phyloP scores from a whole-genome alignment of 257 asterid genomes.

The Solanum tarapatanum region DNA sequence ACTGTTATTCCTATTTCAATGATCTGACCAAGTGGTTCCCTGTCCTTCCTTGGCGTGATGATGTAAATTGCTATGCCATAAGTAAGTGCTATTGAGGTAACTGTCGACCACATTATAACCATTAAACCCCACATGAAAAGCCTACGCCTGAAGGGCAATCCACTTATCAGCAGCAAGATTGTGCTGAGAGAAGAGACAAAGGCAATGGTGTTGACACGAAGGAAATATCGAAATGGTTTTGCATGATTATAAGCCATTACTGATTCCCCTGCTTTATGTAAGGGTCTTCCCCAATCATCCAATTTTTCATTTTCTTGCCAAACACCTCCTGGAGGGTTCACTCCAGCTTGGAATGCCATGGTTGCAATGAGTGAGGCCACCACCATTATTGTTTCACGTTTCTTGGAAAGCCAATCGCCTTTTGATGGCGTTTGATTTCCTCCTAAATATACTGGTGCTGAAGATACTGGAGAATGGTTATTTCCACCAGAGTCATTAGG shows the following conservation, averaged over 20 bases:
- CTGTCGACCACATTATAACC: slow-evolving; percentile 46
- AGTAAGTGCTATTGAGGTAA: slow-evolving; percentile 28
- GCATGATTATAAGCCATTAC: slow-evolving; percentile 33
- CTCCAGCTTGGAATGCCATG: slow-evolving; percentile 34
- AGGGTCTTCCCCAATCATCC: background rate
- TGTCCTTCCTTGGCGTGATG: slow-evolving; percentile 18
- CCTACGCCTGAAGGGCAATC: slow-evolving; percentile 30
- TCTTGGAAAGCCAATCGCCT: slow-evolving; percentile 20
- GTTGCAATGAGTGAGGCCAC: slow-evolving; percentile 35
- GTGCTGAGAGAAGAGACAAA: slow-evolving; percentile 45
- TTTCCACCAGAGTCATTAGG: background rate
- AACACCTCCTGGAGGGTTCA: slow-evolving; percentile 13
- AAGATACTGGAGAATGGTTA: background rate
- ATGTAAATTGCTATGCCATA: slow-evolving; percentile 21
- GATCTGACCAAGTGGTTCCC: slow-evolving; percentile 9
- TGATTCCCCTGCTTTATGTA: slow-evolving; percentile 31
- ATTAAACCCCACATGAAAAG: slow-evolving; percentile 36
- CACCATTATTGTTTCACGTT: slow-evolving; percentile 27
- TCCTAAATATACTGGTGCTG: background rate
- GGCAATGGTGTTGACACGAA: slow-evolving; percentile 28
- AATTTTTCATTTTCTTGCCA: slow-evolving; percentile 1
- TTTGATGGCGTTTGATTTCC: background rate
- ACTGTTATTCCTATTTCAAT: slow-evolving; percentile 3
- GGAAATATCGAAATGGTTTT: slow-evolving; percentile 5
- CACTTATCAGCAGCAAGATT: slow-evolving; percentile 44